These are phyloP conservation scores for Potentilla sterilis DNA, from an alignment of 306 rosid species.

Conservation along the genomic window DNA sequence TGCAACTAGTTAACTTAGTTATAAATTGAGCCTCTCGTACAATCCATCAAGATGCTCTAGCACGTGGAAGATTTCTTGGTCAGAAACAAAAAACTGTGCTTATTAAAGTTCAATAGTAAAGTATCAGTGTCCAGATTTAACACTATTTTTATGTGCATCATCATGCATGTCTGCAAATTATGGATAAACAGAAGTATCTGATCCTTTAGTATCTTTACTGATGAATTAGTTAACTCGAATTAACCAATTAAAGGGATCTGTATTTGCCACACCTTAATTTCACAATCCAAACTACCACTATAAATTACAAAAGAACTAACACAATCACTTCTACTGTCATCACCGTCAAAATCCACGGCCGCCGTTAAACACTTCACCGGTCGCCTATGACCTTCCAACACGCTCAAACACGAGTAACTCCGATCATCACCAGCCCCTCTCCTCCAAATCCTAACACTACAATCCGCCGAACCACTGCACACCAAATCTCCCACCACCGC, in stretches of 20 bases:
- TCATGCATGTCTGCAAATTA: too few species aligned
- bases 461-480: conserved; percentile 75
- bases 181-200: too few species aligned
- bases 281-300: conserved; percentile 66
- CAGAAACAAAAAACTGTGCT: too few species aligned
- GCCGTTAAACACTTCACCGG: conserved; percentile 63
- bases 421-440: conserved; percentile 33
- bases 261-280: conserved; percentile 57
- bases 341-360: conserved; percentile 18
- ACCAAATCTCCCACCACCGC: conserved; percentile 54
- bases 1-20: too few species aligned
- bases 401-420: conserved; percentile 52
- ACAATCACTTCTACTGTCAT: not conserved
- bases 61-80: too few species aligned
- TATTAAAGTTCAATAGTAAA: too few species aligned
- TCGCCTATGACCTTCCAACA: conserved; percentile 54
- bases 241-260: conserved; percentile 25
- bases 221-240: not conserved
- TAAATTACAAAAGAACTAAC: conserved; percentile 45
- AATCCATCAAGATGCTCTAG: too few species aligned
- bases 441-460: conserved; percentile 63
- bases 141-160: too few species aligned
- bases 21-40: too few species aligned
- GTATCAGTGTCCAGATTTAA: too few species aligned
- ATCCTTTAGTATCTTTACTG: not conserved